Percentiles rank a stretch among this genome's conserved stretches.
Conservation (phyloP, 225 moss, liverwort and hornwort species). For the Marchantia paleacea region DNA sequence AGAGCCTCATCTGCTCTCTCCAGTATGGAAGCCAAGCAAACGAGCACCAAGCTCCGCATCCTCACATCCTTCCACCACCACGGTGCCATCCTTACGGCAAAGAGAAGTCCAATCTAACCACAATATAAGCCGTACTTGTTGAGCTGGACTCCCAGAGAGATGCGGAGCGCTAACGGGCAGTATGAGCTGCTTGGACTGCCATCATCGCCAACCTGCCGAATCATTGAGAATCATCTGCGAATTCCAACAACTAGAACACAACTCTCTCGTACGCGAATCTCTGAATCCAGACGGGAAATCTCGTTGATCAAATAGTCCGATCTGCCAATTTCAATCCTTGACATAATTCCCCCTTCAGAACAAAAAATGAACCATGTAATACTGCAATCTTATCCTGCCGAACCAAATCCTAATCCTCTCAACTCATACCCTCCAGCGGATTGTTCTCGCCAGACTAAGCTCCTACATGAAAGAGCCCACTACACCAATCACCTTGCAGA, state of each 20-base stretch:
- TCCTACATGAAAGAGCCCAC: neutral
- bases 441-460: neutral
- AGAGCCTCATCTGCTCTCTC: conserved; percentile 89
- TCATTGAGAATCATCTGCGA: neutral
- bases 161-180: neutral
- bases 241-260: neutral
- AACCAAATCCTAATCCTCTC: neutral
- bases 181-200: conserved; percentile 6
- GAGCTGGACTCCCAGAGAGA: neutral
- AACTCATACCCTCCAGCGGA: neutral
- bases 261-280: no score
- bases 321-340: neutral
- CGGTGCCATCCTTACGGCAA: neutral
- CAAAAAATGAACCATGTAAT: neutral
- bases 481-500: neutral
- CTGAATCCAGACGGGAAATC: neutral
- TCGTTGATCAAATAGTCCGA: neutral
- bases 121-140: neutral
- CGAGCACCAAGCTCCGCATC: conserved; percentile 67
- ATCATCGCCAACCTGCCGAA: neutral
- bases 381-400: neutral
- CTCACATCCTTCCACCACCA: conserved; percentile 70
- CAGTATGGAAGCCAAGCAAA: conserved; percentile 85
- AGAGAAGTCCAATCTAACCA: neutral
- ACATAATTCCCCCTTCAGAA: neutral